These are phyloP conservation scores for Metschnikowia santaceciliae DNA, from an alignment of 805 yeast species.

Conservation along the genomic window DNA sequence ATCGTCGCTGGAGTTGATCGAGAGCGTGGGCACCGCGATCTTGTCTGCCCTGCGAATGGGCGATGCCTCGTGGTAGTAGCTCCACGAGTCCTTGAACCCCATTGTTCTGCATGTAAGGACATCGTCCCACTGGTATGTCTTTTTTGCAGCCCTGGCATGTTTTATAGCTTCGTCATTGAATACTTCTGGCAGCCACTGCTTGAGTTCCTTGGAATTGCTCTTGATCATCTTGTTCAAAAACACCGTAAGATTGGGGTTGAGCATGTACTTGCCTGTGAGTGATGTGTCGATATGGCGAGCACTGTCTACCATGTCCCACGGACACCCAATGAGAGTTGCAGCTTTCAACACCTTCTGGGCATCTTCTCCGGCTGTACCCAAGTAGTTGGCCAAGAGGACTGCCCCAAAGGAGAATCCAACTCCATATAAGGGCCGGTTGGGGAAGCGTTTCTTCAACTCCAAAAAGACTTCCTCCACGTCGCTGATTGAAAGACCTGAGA, in stretches of 20 bases:
- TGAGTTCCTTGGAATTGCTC: conserved; percentile 33
- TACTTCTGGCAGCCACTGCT: conserved; percentile 24
- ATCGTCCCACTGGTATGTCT: conserved; percentile 59
- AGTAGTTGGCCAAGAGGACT: conserved; percentile 62
- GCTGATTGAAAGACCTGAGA: conserved; percentile 67
- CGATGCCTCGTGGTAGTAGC: conserved; percentile 63
- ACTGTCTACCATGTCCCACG: conserved; percentile 68
- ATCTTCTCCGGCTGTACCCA: conserved; percentile 52
- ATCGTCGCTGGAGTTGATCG: conserved; percentile 67
- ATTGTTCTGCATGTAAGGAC: conserved; percentile 59
- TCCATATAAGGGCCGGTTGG: conserved; percentile 58
- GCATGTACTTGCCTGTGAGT: conserved; percentile 32
- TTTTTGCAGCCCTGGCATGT: conserved; percentile 39
- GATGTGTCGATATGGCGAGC: conserved; percentile 38
- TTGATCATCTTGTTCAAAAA: conserved; percentile 31
- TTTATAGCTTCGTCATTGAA: conserved; percentile 39
- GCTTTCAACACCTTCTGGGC: conserved; percentile 38
- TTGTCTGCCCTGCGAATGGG: conserved; percentile 48
- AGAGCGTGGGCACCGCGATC: conserved; percentile 60
- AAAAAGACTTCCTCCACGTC: conserved; percentile 59
- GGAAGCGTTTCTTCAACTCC: conserved; percentile 48
- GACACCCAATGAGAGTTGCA: conserved; percentile 57
- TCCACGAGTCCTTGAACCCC: conserved; percentile 59
- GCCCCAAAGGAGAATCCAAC: conserved; percentile 86
- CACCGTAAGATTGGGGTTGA: conserved; percentile 30